phyloP scores from a whole-genome alignment of 2,329 filamentous ascomycete genomes.

The Penicillium sp. region DNA sequence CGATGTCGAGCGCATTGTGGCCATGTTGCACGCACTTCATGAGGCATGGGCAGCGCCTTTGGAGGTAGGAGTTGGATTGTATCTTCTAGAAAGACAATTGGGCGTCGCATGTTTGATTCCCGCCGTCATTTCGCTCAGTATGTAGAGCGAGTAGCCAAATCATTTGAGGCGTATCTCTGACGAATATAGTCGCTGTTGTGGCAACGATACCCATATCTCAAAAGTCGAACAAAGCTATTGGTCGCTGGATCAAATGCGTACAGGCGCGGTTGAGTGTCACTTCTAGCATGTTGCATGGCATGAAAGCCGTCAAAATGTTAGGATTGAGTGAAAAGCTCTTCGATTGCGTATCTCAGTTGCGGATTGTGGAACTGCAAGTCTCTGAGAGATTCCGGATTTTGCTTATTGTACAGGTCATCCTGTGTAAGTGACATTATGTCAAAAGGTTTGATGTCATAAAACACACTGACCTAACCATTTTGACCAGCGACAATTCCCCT shows the following conservation, averaged over 20 bases:
- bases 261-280: constrained; percentile 44
- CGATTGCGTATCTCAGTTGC: constrained; percentile 24
- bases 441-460: neutral
- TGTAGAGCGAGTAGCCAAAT: neutral
- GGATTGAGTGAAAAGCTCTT: constrained; percentile 39
- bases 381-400: constrained; percentile 18
- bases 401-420: constrained; percentile 7
- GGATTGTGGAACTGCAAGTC: constrained; percentile 14
- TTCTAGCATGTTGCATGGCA: constrained; percentile 40
- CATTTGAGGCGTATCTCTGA: neutral
- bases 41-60: constrained; percentile 38
- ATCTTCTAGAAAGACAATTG: constrained; percentile 33
- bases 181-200: constrained; percentile 8
- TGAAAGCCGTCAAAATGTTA: constrained; percentile 48
- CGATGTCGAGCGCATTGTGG: constrained; percentile 39
- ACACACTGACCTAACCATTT: neutral
- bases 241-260: constrained; percentile 44
- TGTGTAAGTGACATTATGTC: constrained; percentile 10
- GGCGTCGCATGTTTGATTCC: constrained; percentile 37
- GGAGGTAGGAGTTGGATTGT: constrained; percentile 40
- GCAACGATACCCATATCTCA: constrained; percentile 9
- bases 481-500: constrained; percentile 14
- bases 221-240: constrained; percentile 23
- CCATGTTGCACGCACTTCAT: constrained; percentile 27
- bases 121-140: constrained; percentile 32